Evolutionary conservation across 1,284 basidiomycete species (phyloP).

Genomic region (Abortiporus biennis): DNA sequence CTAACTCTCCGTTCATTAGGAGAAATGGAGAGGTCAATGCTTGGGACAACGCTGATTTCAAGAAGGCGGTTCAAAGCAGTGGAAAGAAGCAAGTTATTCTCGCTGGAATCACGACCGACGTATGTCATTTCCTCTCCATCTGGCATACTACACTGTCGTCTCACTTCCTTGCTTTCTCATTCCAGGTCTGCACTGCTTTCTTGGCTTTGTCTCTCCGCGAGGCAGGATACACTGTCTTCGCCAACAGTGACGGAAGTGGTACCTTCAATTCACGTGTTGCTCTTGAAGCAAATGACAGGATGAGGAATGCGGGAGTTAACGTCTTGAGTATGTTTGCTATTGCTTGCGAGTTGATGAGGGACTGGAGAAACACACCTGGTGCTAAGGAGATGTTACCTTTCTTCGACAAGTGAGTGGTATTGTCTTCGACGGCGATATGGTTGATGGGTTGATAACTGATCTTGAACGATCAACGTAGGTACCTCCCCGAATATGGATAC

Average conservation of each 20-base stretch:
- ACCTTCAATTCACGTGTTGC: constrained; percentile 31
- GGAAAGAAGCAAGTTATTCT: constrained; percentile 43
- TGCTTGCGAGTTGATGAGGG: constrained; percentile 35
- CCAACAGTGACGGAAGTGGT: constrained; percentile 37
- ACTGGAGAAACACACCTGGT: constrained; percentile 38
- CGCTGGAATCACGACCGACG: constrained; percentile 42
- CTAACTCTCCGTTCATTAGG: constrained; percentile 36
- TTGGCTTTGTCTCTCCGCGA: constrained; percentile 36
- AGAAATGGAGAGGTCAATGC: constrained; percentile 43
- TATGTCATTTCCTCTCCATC: constrained; percentile 17
- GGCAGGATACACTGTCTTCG: constrained; percentile 39
- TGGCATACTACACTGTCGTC: neutral
- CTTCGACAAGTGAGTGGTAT: constrained; percentile 31
- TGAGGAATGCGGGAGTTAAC: constrained; percentile 36
- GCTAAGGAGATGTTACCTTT: constrained; percentile 31
- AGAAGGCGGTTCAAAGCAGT: constrained; percentile 37
- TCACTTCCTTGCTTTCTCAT: neutral
- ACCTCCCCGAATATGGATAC: constrained; percentile 30
- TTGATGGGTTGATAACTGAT: too few species aligned
- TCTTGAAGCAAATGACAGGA: constrained; percentile 36
- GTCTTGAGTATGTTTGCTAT: constrained; percentile 36
- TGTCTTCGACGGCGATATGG: neutral
- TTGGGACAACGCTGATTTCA: constrained; percentile 44
- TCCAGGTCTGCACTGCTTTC: constrained; percentile 38
- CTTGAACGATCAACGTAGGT: constrained; percentile 19